Conservation (phyloP, 176 grass and related monocot species). For the Hyparrhenia diplandra region DNA sequence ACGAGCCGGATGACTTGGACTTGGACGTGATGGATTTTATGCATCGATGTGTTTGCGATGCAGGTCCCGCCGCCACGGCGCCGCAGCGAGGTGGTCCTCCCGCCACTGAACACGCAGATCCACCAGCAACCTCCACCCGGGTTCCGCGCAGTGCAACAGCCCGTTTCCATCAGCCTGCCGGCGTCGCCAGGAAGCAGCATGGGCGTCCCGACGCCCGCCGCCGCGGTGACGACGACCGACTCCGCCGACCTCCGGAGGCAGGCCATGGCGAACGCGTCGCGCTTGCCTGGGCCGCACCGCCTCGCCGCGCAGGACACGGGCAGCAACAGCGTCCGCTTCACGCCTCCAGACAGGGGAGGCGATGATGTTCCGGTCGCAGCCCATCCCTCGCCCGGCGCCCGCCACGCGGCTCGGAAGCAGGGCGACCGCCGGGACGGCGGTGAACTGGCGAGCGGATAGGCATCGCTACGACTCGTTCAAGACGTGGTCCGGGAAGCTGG, state of each 20-base stretch:
- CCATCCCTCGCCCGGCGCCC: not conserved
- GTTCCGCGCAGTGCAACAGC: slow-evolving; percentile 14
- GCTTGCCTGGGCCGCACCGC: not conserved
- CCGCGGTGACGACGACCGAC: not conserved
- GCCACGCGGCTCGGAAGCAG: not conserved
- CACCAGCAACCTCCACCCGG: not conserved
- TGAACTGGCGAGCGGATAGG: slow-evolving; percentile 32
- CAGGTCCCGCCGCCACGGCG: not conserved
- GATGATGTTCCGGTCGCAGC: slow-evolving; percentile 64
- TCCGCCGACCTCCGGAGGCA: slow-evolving; percentile 1
- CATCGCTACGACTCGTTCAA: slow-evolving; percentile 70
- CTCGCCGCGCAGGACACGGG: not conserved
- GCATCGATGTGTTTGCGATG: not conserved
- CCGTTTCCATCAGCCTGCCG: slow-evolving; percentile 72
- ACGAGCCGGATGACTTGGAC: not conserved
- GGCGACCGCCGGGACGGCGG: not conserved
- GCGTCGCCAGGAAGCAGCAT: slow-evolving; percentile 47
- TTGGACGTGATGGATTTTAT: not conserved
- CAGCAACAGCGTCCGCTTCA: slow-evolving; percentile 10
- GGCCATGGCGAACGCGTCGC: not conserved
- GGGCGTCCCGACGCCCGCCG: not conserved
- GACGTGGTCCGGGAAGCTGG: slow-evolving; percentile 77
- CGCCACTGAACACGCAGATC: slow-evolving; percentile 16
- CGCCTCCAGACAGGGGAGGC: slow-evolving; percentile 1
- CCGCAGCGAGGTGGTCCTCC: slow-evolving; percentile 8